Conservation (phyloP, 78 protist species). For the Dictyostelium purpureum region DNA sequence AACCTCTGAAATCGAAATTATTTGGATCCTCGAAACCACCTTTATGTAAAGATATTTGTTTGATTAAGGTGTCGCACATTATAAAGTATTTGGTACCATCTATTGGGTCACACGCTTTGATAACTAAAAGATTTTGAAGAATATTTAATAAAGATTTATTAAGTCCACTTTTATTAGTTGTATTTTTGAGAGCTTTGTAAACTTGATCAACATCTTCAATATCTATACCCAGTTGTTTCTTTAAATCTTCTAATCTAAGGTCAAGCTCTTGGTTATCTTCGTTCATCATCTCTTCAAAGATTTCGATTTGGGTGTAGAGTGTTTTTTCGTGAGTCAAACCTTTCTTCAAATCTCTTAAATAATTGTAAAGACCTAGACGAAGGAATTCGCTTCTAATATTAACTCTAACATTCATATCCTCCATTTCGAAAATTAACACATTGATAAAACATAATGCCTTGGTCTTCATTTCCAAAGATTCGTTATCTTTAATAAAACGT, state of each 20-base stretch:
- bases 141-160: neutral
- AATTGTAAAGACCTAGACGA: constrained; percentile 36
- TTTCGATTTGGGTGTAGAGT: constrained; percentile 49
- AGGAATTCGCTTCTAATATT: constrained; percentile 45
- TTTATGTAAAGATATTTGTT: constrained; percentile 46
- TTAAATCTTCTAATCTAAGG: constrained; percentile 38
- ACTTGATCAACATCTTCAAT: constrained; percentile 53
- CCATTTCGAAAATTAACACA: constrained; percentile 63
- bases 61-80: constrained; percentile 8
- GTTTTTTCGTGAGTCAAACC: constrained; percentile 8
- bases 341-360: constrained; percentile 12
- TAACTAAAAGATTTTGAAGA: constrained; percentile 40
- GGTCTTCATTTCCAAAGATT: constrained; percentile 67
- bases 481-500: constrained; percentile 50
- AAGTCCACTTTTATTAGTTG: constrained; percentile 28
- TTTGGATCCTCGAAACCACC: neutral
- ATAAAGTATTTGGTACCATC: constrained; percentile 66
- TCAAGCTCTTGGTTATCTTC: constrained; percentile 68
- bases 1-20: constrained; percentile 23
- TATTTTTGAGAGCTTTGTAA: constrained; percentile 26
- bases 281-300: constrained; percentile 73
- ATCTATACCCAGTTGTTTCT: constrained; percentile 41
- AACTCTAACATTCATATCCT: constrained; percentile 41
- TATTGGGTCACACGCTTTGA: constrained; percentile 28
- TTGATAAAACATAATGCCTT: constrained; percentile 68